Percentiles rank a stretch among this genome's conserved stretches.
phyloP scores from a whole-genome alignment of 2,329 filamentous ascomycete genomes.

The Capronia coronata region DNA sequence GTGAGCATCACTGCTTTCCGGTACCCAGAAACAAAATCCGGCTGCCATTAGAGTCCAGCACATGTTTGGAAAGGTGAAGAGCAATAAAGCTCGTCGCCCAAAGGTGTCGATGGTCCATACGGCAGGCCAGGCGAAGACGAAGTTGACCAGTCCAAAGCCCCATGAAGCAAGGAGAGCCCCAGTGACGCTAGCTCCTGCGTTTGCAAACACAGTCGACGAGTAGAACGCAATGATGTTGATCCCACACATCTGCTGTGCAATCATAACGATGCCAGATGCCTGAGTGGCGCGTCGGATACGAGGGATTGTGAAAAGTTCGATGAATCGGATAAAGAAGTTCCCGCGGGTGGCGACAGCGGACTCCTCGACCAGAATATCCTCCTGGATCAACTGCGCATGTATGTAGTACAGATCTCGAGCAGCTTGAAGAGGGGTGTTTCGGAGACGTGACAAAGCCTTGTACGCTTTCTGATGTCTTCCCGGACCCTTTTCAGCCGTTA shows the following conservation, averaged over 20 bases:
- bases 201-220: constrained; percentile 51
- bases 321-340: constrained; percentile 57
- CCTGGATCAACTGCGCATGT: constrained; percentile 36
- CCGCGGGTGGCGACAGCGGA: constrained; percentile 36
- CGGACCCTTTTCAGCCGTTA: constrained; percentile 19
- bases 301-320: constrained; percentile 46
- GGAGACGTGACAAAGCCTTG: constrained; percentile 39
- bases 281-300: constrained; percentile 57
- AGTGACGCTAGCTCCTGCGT: constrained; percentile 52
- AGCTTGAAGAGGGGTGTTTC: constrained; percentile 40
- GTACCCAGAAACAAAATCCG: constrained; percentile 49
- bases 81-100: constrained; percentile 57
- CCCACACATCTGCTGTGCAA: constrained; percentile 65
- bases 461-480: constrained; percentile 40
- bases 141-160: constrained; percentile 61
- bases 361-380: constrained; percentile 28
- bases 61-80: constrained; percentile 62
- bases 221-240: constrained; percentile 74
- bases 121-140: constrained; percentile 59
- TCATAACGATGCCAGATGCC: constrained; percentile 74
- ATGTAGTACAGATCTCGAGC: constrained; percentile 44
- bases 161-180: constrained; percentile 57
- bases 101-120: constrained; percentile 58
- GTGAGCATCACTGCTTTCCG: constrained; percentile 35
- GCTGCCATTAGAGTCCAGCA: constrained; percentile 47